Base-by-base conservation (phyloP, 179 eudicot genomes). In the Beta macrorhiza region DNA sequence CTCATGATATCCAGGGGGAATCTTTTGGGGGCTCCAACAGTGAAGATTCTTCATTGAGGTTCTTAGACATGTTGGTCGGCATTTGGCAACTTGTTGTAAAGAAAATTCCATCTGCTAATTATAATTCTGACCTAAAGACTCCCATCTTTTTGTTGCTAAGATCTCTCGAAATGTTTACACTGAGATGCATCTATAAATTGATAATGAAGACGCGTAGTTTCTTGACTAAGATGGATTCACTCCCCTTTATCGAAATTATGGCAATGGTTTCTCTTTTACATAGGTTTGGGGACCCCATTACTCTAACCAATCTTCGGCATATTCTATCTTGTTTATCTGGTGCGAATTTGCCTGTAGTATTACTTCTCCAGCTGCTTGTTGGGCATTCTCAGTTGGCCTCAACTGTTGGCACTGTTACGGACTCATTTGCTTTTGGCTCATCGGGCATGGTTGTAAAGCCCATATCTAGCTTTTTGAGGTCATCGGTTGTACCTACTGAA, bases 381-480 rank as follows among this genome's bases (percentile, higher is more conserved):
- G 93, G 87, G 78, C 99, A 94, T 79, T 97, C 98, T 76, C 95
- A 94, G 83, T 85, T 97, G 82, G 85, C 89, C 70, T 63, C 88
- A 10, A 84, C 93, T 76, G 65, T 97, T 81, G 83, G 45, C 64
- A 80, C 84, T 75, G 79, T 73, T 47, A 55, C 75, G 56, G 84
- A 79, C 67, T 81, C 91, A 79, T 78, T 86, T 68, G 76, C 84
- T 63, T 84, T 74, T 81, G 67, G 85, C 80, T 89, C 86, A 57
- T 84, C 87, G 80, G 98, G 97, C 81, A 79, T 91, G 81, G 82
- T 84, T 17, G 87, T 91, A 79, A 97, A 86, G 89, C 97, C 98
- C 70, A 81, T 91, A 87, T 89, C 91, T 70, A 90, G 97, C 89
- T 88, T 97, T 81, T 80, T 97, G 85, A 93, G 87, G 80, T 85